Evolutionary conservation across 495 filamentous ascomycete genomes (phyloP).

Genomic region (Venustampulla echinocandica): DNA sequence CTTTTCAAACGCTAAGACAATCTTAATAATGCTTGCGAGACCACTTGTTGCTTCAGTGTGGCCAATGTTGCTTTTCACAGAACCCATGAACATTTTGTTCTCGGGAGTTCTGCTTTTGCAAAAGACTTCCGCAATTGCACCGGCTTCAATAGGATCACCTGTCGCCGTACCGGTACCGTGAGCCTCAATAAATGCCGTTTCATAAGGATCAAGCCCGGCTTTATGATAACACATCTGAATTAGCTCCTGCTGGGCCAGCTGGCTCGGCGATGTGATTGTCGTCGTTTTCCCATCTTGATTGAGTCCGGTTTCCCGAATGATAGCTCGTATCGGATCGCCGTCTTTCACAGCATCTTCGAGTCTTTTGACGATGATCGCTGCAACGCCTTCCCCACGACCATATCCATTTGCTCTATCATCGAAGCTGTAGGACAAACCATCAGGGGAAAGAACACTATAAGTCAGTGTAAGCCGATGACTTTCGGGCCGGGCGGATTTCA

Average conservation of each 20-base stretch:
- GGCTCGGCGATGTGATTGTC: constrained; percentile 50
- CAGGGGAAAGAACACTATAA: constrained; percentile 29
- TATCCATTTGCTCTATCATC: constrained; percentile 54
- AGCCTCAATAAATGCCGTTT: constrained; percentile 17
- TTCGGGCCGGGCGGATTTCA: neutral
- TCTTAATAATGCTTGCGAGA: neutral
- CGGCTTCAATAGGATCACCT: constrained; percentile 54
- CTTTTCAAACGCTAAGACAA: neutral
- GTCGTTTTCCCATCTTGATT: constrained; percentile 51
- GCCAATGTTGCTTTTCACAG: neutral
- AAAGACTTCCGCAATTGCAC: constrained; percentile 44
- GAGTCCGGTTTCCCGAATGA: constrained; percentile 49
- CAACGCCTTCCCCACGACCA: constrained; percentile 53
- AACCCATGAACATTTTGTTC: neutral
- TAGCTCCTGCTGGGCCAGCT: constrained; percentile 44
- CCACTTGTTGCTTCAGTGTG: neutral
- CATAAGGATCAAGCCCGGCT: constrained; percentile 33
- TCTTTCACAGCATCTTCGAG: constrained; percentile 45
- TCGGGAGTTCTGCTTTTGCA: constrained; percentile 14
- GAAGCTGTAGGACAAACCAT: constrained; percentile 48
- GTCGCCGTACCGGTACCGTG: constrained; percentile 34
- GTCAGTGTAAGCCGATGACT: neutral
- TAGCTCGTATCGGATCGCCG: constrained; percentile 49
- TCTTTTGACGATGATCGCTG: constrained; percentile 49
- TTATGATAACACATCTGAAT: constrained; percentile 42